Evolutionary conservation across 2,329 filamentous ascomycete species (phyloP), one percentile per base, ranked within the genome.

Genomic region (Pseudogymnoascus sp.): DNA sequence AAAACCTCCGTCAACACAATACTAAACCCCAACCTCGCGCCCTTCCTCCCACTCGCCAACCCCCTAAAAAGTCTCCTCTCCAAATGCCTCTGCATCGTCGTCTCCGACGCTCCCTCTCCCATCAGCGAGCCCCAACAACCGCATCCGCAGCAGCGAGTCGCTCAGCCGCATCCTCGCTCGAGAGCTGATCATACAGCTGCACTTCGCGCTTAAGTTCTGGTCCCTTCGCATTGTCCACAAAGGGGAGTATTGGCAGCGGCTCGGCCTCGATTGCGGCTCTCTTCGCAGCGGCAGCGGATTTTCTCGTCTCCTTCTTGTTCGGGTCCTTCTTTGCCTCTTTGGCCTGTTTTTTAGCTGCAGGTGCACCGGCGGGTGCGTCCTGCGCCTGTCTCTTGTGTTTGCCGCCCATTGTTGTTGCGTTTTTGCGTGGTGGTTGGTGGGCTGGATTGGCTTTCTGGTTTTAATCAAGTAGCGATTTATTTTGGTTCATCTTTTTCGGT

Each of bases 21-120:
- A 61, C 91, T 96, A 74, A 96, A 97, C 3, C 95, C 95, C 60
- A 95, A 78, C 25, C 95, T 84, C 16, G 93, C 91, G 11, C 90
- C 91, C 77, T 96, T 96, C 63, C 91, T 87, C 62, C 91, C 88
- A 73, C 92, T 97, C 65, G 93, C 92, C 16, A 97, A 85, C 41
- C 95, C 95, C 62, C 90, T 86, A 73, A 97, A 91, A 38, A 99
- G 80, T 25, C 89, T 83, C 71, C 84, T 83, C 66, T 85, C 83
- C 31, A 88, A 76, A 68, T 88, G 85, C 63, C 83, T 77, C 67
- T 80, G 74, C 12, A 88, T 76, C 2, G 83, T 80, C 1, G 76
- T 68, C 71, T 87, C 83, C 2, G 79, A 66, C 3, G 81, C 81
- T 33, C 77, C 76, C 18, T 82, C 75, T 45, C 76, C 77, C 40